phyloP scores from a whole-genome alignment of 805 yeast species.

The Metschnikowia chrysomelidarum region DNA sequence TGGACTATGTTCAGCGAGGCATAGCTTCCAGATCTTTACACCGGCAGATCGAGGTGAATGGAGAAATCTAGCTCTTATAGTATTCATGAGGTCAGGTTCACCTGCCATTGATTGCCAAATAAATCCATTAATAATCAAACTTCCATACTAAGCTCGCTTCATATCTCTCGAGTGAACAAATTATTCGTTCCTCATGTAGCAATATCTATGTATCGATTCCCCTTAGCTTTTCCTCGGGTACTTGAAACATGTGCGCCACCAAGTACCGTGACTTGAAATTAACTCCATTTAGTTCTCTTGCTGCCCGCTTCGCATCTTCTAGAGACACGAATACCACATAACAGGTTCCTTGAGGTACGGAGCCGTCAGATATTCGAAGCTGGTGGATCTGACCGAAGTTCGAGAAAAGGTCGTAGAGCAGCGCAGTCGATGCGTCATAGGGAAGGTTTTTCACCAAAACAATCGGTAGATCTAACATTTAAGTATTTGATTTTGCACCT shows the following conservation, averaged over 20 bases:
- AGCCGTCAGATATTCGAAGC: slow-evolving; percentile 38
- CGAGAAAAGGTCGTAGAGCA: slow-evolving; percentile 52
- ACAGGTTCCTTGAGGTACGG: slow-evolving; percentile 43
- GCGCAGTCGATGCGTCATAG: slow-evolving; percentile 43
- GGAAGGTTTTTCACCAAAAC: slow-evolving; percentile 60
- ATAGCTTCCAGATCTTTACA: too few relatives aligned
- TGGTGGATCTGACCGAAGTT: slow-evolving; percentile 57
- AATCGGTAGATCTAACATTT: slow-evolving; percentile 36
- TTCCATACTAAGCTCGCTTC: too few relatives aligned
- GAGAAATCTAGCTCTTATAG: too few relatives aligned
- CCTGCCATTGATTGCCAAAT: too few relatives aligned
- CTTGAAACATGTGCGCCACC: slow-evolving; percentile 48
- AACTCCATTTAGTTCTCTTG: slow-evolving; percentile 56
- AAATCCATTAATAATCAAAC: too few relatives aligned
- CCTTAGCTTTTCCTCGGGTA: slow-evolving; percentile 29
- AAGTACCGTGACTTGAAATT: slow-evolving; percentile 58
- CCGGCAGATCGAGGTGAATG: too few relatives aligned
- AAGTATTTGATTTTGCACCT: too few relatives aligned
- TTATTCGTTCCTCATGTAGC: too few relatives aligned
- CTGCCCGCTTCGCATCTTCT: slow-evolving; percentile 48
- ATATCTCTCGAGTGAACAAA: too few relatives aligned
- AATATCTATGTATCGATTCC: too few relatives aligned
- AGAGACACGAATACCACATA: slow-evolving; percentile 51
- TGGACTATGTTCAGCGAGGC: too few relatives aligned
- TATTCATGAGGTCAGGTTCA: too few relatives aligned